phyloP scores from a whole-genome alignment of 2,329 filamentous ascomycete species.

The Lachnellula cervina region DNA sequence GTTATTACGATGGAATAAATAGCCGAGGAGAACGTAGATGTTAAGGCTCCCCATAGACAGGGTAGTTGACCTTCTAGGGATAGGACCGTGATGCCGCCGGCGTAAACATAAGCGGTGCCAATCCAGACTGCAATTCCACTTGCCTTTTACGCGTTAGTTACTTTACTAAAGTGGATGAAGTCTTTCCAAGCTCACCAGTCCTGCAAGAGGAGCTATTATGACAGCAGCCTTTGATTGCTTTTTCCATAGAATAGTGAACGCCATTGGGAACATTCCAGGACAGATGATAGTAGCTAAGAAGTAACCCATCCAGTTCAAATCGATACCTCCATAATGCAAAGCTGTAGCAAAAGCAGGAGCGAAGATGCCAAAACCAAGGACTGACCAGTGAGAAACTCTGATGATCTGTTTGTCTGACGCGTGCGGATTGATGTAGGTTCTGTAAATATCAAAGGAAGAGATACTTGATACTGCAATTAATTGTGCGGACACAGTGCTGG shows the following conservation, averaged over 20 bases:
- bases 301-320: slow-evolving; percentile 50
- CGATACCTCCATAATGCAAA: slow-evolving; percentile 49
- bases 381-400: slow-evolving; percentile 47
- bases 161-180: too few species aligned
- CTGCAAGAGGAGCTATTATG: not conserved
- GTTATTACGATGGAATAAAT: slow-evolving; percentile 44
- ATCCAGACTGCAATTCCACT: slow-evolving; percentile 50
- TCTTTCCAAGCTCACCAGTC: not conserved
- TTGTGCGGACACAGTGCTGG: slow-evolving; percentile 74
- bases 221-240: slow-evolving; percentile 31
- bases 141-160: slow-evolving; percentile 11
- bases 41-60: slow-evolving; percentile 48
- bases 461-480: slow-evolving; percentile 81
- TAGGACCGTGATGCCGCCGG: slow-evolving; percentile 42
- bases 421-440: slow-evolving; percentile 72
- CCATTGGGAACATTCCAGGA: slow-evolving; percentile 47
- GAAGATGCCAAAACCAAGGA: slow-evolving; percentile 48
- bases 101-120: slow-evolving; percentile 41
- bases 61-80: slow-evolving; percentile 45
- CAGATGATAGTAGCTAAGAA: slow-evolving; percentile 44
- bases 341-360: slow-evolving; percentile 48
- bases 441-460: slow-evolving; percentile 79
- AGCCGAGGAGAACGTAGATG: slow-evolving; percentile 38
- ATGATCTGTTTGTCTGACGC: slow-evolving; percentile 52
- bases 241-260: slow-evolving; percentile 49